Evolutionary conservation across 495 filamentous ascomycete genomes (phyloP).

Genomic region (Trichocladium antarcticum): DNA sequence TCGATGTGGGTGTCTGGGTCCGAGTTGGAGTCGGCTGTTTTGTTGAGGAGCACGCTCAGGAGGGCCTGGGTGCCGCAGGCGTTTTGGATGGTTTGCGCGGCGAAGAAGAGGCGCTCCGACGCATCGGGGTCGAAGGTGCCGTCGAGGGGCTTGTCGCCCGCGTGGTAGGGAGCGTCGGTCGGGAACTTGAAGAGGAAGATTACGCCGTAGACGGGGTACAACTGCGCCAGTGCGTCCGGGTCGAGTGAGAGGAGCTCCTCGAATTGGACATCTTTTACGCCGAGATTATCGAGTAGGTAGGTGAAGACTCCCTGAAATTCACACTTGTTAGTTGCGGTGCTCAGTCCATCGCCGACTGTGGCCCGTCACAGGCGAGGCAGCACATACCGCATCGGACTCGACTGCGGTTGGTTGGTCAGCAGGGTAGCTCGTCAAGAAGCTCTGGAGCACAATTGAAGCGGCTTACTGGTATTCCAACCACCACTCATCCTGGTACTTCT

Average conservation of each 20-base stretch:
- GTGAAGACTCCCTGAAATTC: slow-evolving; percentile 82
- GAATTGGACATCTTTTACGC: slow-evolving; percentile 88
- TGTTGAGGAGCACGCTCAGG: slow-evolving; percentile 84
- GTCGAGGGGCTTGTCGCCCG: slow-evolving; percentile 54
- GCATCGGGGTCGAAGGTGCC: slow-evolving; percentile 69
- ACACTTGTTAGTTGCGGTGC: slow-evolving; percentile 10
- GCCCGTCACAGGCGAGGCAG: not conserved
- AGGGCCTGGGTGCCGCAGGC: slow-evolving; percentile 96
- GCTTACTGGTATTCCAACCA: slow-evolving; percentile 48
- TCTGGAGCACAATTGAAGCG: not conserved
- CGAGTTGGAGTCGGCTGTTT: slow-evolving; percentile 33
- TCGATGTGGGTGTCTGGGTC: slow-evolving; percentile 28
- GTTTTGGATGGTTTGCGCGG: slow-evolving; percentile 96
- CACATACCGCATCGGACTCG: slow-evolving; percentile 82
- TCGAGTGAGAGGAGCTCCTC: slow-evolving; percentile 92
- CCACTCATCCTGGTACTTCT: slow-evolving; percentile 40
- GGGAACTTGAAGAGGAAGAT: slow-evolving; percentile 99
- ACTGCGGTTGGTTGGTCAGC: slow-evolving; percentile 48
- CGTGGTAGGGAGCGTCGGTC: slow-evolving; percentile 53
- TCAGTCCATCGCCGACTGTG: not conserved
- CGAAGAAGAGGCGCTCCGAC: slow-evolving; percentile 77
- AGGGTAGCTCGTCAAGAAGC: not conserved
- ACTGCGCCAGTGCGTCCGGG: slow-evolving; percentile 60
- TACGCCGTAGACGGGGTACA: slow-evolving; percentile 85
- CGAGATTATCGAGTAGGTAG: slow-evolving; percentile 81